Percentiles rank a stretch among this genome's conserved stretches.
Conservation (phyloP, 305 asterid genomes). For the Fraxinus floribunda region DNA sequence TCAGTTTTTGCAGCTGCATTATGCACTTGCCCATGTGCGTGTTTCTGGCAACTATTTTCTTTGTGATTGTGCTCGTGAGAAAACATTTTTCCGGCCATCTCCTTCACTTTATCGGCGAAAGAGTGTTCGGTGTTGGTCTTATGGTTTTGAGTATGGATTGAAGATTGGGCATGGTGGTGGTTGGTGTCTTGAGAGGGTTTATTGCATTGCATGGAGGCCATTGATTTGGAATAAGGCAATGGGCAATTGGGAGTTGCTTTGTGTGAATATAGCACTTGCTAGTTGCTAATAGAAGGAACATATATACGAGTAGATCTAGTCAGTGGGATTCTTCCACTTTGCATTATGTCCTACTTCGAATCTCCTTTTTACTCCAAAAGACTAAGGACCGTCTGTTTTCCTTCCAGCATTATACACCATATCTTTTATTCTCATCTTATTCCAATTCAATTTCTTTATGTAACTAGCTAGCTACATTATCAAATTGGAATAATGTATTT, state of each 20-base stretch:
- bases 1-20: background rate
- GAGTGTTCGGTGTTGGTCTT: conserved; percentile 17
- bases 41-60: background rate
- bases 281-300: background rate
- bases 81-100: conserved; percentile 29
- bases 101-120: conserved; percentile 40
- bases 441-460: background rate
- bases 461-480: background rate
- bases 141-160: background rate
- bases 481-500: background rate
- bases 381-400: background rate
- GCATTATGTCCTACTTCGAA: conserved; percentile 22
- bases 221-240: background rate
- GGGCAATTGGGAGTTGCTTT: background rate
- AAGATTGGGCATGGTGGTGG: conserved; percentile 14
- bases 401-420: background rate
- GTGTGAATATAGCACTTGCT: background rate
- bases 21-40: background rate
- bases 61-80: conserved; percentile 13
- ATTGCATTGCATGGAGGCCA: conserved; percentile 34
- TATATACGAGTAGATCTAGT: background rate
- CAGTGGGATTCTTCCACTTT: conserved; percentile 8
- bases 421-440: background rate
- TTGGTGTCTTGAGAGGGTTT: conserved; percentile 20
- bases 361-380: conserved; percentile 13